phyloP scores from a whole-genome alignment of 257 asterid genomes.

The Craterostigma plantagineum region DNA sequence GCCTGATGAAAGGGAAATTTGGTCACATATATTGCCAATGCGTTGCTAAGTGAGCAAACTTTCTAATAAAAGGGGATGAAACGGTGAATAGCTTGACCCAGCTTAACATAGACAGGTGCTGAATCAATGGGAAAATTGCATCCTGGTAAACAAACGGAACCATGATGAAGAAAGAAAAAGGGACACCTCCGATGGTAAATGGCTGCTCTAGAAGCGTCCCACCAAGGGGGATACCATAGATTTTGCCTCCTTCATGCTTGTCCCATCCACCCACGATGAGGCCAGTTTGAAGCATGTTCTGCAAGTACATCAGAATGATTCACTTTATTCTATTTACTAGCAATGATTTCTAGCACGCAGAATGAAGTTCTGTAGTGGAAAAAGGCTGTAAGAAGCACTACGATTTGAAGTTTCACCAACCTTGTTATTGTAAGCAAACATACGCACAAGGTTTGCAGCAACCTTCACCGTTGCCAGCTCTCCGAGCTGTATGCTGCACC shows the following conservation, averaged over 20 bases:
- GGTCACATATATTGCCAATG: no score
- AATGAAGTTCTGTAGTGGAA: background rate
- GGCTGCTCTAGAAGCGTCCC: constrained; percentile 87
- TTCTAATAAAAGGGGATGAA: no score
- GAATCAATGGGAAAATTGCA: no score
- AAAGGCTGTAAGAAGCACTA: background rate
- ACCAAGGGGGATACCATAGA: constrained; percentile 85
- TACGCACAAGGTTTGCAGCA: constrained; percentile 61
- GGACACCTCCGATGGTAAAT: constrained; percentile 83
- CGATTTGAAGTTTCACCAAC: constrained; percentile 11
- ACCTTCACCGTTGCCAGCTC: constrained; percentile 79
- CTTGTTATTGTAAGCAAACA: constrained; percentile 63
- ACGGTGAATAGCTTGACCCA: no score
- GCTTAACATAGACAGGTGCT: no score
- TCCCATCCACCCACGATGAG: constrained; percentile 98
- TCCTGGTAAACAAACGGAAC: no score
- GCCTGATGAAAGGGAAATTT: constrained; percentile 17
- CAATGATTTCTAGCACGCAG: no score
- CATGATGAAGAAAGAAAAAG: no score
- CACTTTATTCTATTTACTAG: no score
- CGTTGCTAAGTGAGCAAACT: no score
- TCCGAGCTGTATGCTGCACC: constrained; percentile 67
- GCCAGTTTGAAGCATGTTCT: constrained; percentile 92
- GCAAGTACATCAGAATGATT: constrained; percentile 9
- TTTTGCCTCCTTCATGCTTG: constrained; percentile 92